Base-by-base conservation (phyloP, 768 basidiomycete species). In the Galerina sulciceps region DNA sequence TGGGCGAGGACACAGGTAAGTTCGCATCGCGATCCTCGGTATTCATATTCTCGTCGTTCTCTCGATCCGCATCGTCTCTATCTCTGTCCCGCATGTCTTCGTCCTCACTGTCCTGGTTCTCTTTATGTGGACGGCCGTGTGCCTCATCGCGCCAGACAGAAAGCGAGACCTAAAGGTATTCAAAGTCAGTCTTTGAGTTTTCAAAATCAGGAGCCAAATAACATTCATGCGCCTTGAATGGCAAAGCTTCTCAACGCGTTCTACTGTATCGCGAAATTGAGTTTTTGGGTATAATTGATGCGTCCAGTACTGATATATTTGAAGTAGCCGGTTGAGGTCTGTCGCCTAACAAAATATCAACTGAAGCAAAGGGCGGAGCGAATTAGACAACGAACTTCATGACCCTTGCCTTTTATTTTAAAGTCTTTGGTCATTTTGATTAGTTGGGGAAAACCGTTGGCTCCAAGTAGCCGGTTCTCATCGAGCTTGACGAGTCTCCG, bases 231-330 rank as follows among this genome's bases (percentile, higher is more conserved):
- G 84, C 50, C 86, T 86, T 6, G 91, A 88, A 64, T 91, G 91
- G 68, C 93, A 97, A 10, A 97, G 72, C 65, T 89, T 93, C 78
- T 99, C 96, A 10, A 99, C 85, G 10, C 90, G 82, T 34, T 85
- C 76, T 5, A 96, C 86, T 0, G 94, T 96, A 67, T 97, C 95
- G 44, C 81, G 80, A 71, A 99, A 97, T 40, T 89, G 87, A 4
- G 85, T 88, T 67, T 90, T 93, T 4, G 97, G 97, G 69, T 90
- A 96, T 80, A 99, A 80, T 65, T 83, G 85, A 75, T 99, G 97
- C 3, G 94, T 84, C 97, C 97, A 99, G 66, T 94, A 91, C 67
- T 95, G 94, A 70, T 99, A 99, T 36, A 91, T 76, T 60, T 88
- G 85, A 54, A 99, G 77, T 13, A 98, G 75, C 38, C 90, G 80